Percentiles rank a stretch among this genome's conserved stretches.
phyloP scores from a whole-genome alignment of 495 filamentous ascomycete species.

The Xylaria castorea region DNA sequence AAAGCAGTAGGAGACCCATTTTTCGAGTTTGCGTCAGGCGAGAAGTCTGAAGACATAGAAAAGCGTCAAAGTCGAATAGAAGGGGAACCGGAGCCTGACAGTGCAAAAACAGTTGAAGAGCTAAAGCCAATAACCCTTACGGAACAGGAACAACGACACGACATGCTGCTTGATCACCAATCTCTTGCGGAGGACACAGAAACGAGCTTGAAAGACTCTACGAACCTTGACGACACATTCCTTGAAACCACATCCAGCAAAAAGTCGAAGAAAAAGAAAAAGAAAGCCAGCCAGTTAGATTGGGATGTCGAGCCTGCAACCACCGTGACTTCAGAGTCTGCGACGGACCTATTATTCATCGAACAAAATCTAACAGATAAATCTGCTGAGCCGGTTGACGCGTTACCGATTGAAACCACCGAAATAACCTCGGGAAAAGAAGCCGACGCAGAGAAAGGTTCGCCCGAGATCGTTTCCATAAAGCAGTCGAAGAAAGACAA shows the following conservation, averaged over 20 bases:
- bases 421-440: conserved; percentile 3
- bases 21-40: conserved; percentile 27
- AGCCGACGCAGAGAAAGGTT: conserved; percentile 12
- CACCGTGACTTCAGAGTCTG: conserved; percentile 29
- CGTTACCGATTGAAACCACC: conserved; percentile 1
- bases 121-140: conserved; percentile 22
- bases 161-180: conserved; percentile 26
- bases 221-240: conserved; percentile 31
- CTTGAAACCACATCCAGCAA: conserved; percentile 24
- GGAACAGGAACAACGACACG: conserved; percentile 29
- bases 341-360: conserved; percentile 11
- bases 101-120: conserved; percentile 21
- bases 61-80: conserved; percentile 26
- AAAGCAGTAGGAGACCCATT: conserved; percentile 25
- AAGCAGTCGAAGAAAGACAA: conserved; percentile 46
- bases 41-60: conserved; percentile 36
- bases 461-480: conserved; percentile 25
- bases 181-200: conserved; percentile 29
- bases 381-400: conserved; percentile 22
- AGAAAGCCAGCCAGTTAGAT: conserved; percentile 31
- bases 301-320: conserved; percentile 26
- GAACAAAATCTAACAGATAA: conserved; percentile 34
- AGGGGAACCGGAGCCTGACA: conserved; percentile 21
- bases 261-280: conserved; percentile 36
- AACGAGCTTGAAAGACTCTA: conserved; percentile 30